Evolutionary conservation across 2,329 filamentous ascomycete species (phyloP).

Genomic region (Penicillium sp.): DNA sequence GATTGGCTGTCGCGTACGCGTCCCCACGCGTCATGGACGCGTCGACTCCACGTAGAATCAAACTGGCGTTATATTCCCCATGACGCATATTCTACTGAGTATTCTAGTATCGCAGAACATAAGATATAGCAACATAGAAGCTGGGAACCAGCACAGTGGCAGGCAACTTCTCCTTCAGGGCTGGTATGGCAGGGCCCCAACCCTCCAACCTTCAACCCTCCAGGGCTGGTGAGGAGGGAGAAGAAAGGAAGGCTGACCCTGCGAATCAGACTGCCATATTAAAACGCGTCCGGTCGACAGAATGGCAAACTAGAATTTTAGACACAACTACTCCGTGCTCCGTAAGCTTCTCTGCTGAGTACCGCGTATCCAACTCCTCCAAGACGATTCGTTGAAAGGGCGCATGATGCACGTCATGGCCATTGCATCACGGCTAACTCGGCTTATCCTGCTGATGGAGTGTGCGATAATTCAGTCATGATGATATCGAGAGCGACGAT

Average conservation of each 20-base stretch:
- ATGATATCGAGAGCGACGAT: constrained; percentile 7
- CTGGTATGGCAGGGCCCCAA: constrained; percentile 7
- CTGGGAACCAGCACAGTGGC: neutral
- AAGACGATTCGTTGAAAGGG: neutral
- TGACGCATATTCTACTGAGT: neutral
- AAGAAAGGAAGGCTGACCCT: constrained; percentile 4
- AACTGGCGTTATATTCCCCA: neutral
- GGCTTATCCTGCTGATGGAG: neutral
- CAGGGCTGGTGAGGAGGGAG: constrained; percentile 12
- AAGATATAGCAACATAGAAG: neutral
- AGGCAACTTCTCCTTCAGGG: constrained; percentile 8
- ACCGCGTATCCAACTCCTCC: neutral
- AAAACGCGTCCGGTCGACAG: constrained; percentile 11
- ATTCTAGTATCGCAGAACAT: no score
- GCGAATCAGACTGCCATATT: constrained; percentile 7
- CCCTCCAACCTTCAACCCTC: constrained; percentile 1
- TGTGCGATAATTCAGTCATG: constrained; percentile 10
- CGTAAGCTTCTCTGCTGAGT: neutral
- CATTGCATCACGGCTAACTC: neutral
- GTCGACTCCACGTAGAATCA: neutral
- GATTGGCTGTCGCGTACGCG: constrained; percentile 15
- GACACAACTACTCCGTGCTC: neutral
- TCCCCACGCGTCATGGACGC: constrained; percentile 5
- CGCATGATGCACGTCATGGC: constrained; percentile 11
- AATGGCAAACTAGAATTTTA: neutral